Conservation (phyloP, 192 early-diverging fungal species). For the Backusella sp. region DNA sequence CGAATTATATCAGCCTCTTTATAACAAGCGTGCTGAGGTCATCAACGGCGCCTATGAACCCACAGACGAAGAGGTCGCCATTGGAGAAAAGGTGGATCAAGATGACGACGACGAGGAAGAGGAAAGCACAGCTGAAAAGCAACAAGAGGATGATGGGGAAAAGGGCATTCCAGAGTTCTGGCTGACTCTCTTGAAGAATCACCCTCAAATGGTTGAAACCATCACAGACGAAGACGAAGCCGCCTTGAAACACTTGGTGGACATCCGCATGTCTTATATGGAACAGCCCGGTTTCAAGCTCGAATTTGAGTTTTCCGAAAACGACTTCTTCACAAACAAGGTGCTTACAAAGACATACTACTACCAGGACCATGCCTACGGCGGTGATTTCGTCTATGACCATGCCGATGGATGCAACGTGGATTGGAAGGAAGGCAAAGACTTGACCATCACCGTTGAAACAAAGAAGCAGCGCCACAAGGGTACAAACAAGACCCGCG, state of each 20-base stretch:
- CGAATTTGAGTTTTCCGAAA: conserved; percentile 88
- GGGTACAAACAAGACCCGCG: conserved; percentile 96
- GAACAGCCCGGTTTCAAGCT: conserved; percentile 92
- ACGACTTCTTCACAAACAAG: conserved; percentile 88
- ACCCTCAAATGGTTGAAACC: conserved; percentile 73
- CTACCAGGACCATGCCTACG: conserved; percentile 80
- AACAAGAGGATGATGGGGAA: conserved; percentile 41
- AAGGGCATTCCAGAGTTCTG: conserved; percentile 92
- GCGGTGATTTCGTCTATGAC: conserved; percentile 88
- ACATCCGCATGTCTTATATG: conserved; percentile 86
- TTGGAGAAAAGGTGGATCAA: conserved; percentile 52
- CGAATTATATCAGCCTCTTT: conserved; percentile 82
- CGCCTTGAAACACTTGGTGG: conserved; percentile 83
- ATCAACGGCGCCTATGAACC: conserved; percentile 85
- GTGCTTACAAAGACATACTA: conserved; percentile 92
- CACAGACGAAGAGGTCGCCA: conserved; percentile 77
- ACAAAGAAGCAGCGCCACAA: conserved; percentile 99
- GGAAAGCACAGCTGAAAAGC: conserved; percentile 37
- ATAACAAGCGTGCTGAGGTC: conserved; percentile 81
- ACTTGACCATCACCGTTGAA: conserved; percentile 91
- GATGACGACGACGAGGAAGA: conserved; percentile 43
- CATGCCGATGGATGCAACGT: conserved; percentile 90
- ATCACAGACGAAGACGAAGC: conserved; percentile 93
- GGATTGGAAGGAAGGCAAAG: conserved; percentile 96
- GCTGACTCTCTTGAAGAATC: conserved; percentile 89